phyloP scores from a whole-genome alignment of 139 green algal genomes.

The Dunaliella sp. region DNA sequence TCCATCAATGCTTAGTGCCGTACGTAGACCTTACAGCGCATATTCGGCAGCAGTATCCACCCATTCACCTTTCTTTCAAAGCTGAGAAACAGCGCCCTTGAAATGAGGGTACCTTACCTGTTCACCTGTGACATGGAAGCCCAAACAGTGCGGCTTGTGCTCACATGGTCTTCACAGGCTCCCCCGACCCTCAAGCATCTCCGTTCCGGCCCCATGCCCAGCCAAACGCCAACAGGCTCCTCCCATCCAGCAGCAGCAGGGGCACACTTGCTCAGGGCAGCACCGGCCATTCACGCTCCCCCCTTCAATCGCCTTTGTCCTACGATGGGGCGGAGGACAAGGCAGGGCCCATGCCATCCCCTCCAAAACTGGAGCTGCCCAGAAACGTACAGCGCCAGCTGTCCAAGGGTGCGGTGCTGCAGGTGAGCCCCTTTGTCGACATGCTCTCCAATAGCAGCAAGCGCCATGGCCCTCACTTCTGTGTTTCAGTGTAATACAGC shows the following conservation, averaged over 20 bases:
- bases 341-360: not conserved
- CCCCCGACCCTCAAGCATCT: not conserved
- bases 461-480: too few species aligned
- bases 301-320: conserved; percentile 6
- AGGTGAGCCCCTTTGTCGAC: conserved; percentile 8
- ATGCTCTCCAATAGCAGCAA: too few species aligned
- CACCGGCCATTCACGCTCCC: not conserved
- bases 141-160: too few species aligned
- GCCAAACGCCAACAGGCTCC: not conserved
- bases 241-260: not conserved
- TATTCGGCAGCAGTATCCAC: too few species aligned
- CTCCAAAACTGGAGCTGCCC: conserved; percentile 25
- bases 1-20: too few species aligned
- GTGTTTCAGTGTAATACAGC: too few species aligned
- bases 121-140: too few species aligned
- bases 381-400: conserved; percentile 29
- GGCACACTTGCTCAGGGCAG: not conserved
- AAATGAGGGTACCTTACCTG: too few species aligned
- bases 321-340: not conserved
- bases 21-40: too few species aligned
- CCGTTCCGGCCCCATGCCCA: not conserved
- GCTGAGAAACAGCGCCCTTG: too few species aligned
- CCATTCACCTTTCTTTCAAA: too few species aligned
- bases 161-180: too few species aligned
- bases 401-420: conserved; percentile 16